A percentile compares a stretch with the other conserved stretches of the same genome.
Conservation (phyloP, 176 grass and related monocot genomes). For the Lolium multiflorum region DNA sequence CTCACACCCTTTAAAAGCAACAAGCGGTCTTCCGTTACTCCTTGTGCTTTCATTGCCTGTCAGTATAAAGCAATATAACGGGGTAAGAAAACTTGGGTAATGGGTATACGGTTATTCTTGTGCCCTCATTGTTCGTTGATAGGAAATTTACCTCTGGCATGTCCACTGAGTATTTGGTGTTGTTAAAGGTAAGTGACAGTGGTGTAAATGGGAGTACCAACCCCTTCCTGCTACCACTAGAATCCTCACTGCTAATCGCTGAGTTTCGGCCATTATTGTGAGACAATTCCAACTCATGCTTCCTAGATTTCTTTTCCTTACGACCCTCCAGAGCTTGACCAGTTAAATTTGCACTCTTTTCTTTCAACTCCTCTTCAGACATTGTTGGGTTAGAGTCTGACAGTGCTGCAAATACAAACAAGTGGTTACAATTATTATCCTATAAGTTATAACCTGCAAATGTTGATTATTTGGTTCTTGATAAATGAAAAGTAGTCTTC, state of each 20-base stretch:
- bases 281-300: conserved; percentile 55
- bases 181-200: conserved; percentile 71
- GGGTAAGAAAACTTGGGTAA: conserved; percentile 36
- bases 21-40: conserved; percentile 69
- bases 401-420: conserved; percentile 59
- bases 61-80: conserved; percentile 25
- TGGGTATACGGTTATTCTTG: conserved; percentile 7
- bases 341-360: conserved; percentile 84
- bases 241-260: conserved; percentile 29
- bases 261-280: conserved; percentile 48
- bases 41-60: conserved; percentile 93
- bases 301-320: conserved; percentile 56
- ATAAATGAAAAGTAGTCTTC: conserved; percentile 32
- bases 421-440: conserved; percentile 33
- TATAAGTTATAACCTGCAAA: conserved; percentile 22
- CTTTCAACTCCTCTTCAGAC: conserved; percentile 74
- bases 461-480: conserved; percentile 31
- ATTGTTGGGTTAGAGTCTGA: conserved; percentile 63
- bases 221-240: conserved; percentile 57
- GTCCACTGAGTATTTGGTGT: conserved; percentile 86
- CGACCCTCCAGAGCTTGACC: conserved; percentile 61
- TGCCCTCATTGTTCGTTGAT: conserved; percentile 13
- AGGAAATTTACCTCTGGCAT: conserved; percentile 77
- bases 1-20: conserved; percentile 74
- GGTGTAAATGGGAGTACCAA: conserved; percentile 84